These are phyloP conservation scores for Boletus vinaceobasis DNA, from an alignment of 768 basidiomycete species.

Conservation along the genomic window DNA sequence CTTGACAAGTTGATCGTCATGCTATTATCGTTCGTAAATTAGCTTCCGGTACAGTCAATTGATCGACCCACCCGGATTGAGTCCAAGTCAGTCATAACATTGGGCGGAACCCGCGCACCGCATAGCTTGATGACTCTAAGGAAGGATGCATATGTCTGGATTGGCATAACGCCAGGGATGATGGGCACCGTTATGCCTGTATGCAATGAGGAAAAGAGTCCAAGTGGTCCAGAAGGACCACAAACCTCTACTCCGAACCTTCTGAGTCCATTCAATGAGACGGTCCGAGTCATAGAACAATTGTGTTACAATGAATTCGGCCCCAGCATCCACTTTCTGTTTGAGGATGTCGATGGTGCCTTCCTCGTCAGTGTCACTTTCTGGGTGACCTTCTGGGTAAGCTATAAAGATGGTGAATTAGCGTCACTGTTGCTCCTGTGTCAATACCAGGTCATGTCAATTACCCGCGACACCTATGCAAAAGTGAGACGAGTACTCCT, in stretches of 20 bases:
- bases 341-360: constrained; percentile 68
- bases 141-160: constrained; percentile 95
- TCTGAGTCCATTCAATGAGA: constrained; percentile 76
- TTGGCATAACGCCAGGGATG: constrained; percentile 96
- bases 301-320: constrained; percentile 94
- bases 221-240: background rate
- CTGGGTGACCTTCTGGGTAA: constrained; percentile 88
- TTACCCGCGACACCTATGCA: constrained; percentile 93
- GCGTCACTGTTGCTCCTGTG: background rate
- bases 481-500: constrained; percentile 79
- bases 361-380: constrained; percentile 55
- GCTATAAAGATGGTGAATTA: constrained; percentile 41
- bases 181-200: constrained; percentile 87
- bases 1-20: constrained; percentile 92
- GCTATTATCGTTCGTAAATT: constrained; percentile 40
- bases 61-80: constrained; percentile 62
- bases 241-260: constrained; percentile 70
- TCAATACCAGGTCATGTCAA: background rate
- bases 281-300: constrained; percentile 94
- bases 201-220: constrained; percentile 4
- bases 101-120: constrained; percentile 68
- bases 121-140: constrained; percentile 87
- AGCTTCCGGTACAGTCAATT: background rate
- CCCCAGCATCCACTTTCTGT: constrained; percentile 89
- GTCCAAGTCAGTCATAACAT: constrained; percentile 63